Base-by-base conservation (phyloP, 1,139 yeast species). In the Entelexis paramagnoliae region DNA sequence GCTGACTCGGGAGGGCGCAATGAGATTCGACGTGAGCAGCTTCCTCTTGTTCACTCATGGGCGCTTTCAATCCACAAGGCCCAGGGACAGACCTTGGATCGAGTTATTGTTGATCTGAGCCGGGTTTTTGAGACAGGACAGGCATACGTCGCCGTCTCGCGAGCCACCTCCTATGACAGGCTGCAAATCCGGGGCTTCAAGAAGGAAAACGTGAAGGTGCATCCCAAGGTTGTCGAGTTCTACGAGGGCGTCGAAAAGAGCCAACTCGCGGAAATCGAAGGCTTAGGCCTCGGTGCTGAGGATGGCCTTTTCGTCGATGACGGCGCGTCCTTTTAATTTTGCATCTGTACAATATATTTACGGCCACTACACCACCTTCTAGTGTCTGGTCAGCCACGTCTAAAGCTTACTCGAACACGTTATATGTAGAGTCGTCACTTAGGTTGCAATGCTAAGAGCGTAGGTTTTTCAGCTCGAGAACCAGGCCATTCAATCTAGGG, bases 41-140 rank as follows among this genome's bases (percentile, higher is more conserved):
- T 85, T 4, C 96, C 96, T 0, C 70, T 87, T 36, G 71, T 85
- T 51, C 71, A 84, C 36, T 81, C 95, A 13, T 87, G 95, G 95
- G 94, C 96, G 0, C 68, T 87, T 61, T 85, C 95, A 0, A 87
- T 87, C 50, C 96, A 87, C 66, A 87, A 87, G 63, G 81, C 95
- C 0, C 96, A 87, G 67, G 96, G 96, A 1, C 96, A 87, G 68
- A 85, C 96, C 0, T 73, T 87, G 49, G 81, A 78, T 39, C 68
- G 93, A 52, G 80, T 87, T n/a, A 75, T 78, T 57, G 91, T 87
- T 5, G 93, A 87, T 62, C 69, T 87, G 51, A 70, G 75, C 30
- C 76, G 74, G 58, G 77, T 81, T 30, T 87, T 87, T 63, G 96
- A 86, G 64, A 81, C 78, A 48, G 95, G 95, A 14, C 95, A 86